Base-by-base conservation (phyloP, 106 monocot species). In the Hemerocallis citrina region DNA sequence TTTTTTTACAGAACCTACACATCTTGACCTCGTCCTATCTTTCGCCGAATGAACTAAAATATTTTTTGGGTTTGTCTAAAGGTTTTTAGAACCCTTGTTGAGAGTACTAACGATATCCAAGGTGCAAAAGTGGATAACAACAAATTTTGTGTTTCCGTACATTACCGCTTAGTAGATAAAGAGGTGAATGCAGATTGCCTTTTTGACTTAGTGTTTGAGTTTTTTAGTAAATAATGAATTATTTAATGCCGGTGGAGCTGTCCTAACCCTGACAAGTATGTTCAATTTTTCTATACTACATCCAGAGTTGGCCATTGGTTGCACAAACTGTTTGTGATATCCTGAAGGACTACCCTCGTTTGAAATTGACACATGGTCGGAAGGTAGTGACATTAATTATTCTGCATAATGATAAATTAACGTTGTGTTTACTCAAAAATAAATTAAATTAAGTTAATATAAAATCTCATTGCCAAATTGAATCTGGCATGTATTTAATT, bases 101-200 rank as follows among this genome's bases (percentile, higher is more conserved):
- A 85, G 46, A 82, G 43, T 62, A 82, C 79, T n/a, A 77, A 72
- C 31, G 81, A 66, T 25, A 79, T 91, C 11, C 29, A 68, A 14
- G 90, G 90, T 27, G 73, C 82, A 6, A 85, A 68, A 50, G 76
- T 91, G 34, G 90, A 91, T 64, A 79, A 91, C 52, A 91, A 91
- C 44, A 91, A 82, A 46, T 91, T 85, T 54, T 91, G 90, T 48
- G 82, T 85, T 25, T 91, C 87, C 55, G 88, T 93, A 55, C 92
- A 93, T 77, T 93, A 93, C 59, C 92, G 92, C 33, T 58, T 71
- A 11, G 88, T 93, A 57, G 79, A 88, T 50, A 59, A 71, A 71
- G 75, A 81, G 80, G 92, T 87, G 68, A 45, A 19, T 16, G 17
- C 28, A 7, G 13, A 50, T 7, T 22, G 7, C 7, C n/a, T n/a